Conservation (phyloP, 768 basidiomycete genomes). For the Suillus weaverae region DNA sequence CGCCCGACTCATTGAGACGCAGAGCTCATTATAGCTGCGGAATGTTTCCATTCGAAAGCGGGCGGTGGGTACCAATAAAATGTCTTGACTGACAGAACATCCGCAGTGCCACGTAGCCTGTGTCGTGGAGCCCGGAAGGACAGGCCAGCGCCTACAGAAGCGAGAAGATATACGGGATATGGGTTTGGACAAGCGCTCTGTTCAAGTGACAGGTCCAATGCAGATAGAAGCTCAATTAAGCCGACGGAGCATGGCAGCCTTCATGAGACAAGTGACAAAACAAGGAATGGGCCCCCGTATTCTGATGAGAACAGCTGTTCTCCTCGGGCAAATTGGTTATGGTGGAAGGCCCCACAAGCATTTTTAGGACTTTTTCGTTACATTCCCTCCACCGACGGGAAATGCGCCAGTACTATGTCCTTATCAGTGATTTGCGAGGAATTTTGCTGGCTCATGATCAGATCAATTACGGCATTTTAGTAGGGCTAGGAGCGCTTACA, state of each 20-base stretch:
- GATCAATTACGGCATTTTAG: background rate
- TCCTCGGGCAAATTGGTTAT: background rate
- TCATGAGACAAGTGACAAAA: background rate
- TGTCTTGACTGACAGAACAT: background rate
- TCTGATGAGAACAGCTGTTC: background rate
- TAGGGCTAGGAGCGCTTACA: background rate
- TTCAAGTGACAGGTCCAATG: background rate
- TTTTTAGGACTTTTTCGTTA: background rate
- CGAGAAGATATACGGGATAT: background rate
- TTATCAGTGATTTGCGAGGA: background rate
- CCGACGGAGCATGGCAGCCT: background rate
- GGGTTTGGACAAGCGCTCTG: background rate
- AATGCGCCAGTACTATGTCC: background rate
- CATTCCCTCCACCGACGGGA: background rate
- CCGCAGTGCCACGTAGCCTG: background rate
- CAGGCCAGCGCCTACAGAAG: background rate
- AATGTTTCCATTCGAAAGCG: background rate
- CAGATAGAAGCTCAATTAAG: background rate
- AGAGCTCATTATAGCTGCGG: background rate
- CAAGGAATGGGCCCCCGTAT: background rate
- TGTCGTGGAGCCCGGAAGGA: background rate
- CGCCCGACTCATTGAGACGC: background rate
- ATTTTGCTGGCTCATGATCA: background rate
- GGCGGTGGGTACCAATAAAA: background rate
- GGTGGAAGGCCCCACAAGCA: background rate